Evolutionary conservation across 768 basidiomycete genomes (phyloP), one percentile per base, ranked within the genome.

Genomic region (Antrodiella citrinella): DNA sequence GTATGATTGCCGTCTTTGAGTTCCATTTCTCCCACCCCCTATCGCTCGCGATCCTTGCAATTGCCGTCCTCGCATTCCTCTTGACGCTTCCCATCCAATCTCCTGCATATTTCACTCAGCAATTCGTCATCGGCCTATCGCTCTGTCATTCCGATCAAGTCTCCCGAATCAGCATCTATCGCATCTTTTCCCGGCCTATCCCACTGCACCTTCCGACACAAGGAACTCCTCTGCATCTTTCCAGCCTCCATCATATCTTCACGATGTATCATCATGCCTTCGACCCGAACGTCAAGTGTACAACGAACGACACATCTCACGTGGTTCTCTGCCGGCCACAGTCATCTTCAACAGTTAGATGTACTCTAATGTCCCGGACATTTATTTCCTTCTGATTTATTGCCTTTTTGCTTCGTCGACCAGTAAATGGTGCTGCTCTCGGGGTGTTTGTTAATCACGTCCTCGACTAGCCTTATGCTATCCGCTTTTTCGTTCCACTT

Each of bases 381-480:
- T 35, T 35, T 15, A 35, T 35, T 35, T 7, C 30, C 30, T 35
- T 35, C 30, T 35, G 30, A 35, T 7, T 35, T 35, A 35, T 35
- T 35, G 7, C 7, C 7, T 35, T 51, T 61, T 7, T 39, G 51
- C 20, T 62, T 60, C 52, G 54, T 49, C 5, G 54, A 47, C 23
- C 47, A 59, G 12, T 38, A 22, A 55, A 58, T 58, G 60, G 20
- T 55, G 54, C 68, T 41, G 61, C 56, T 41, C 39, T 49, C 55
- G 51, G 54, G 38, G 53, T 55, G 30, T 35, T 15, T 15, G 15
- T 35, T 7, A 35, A 35, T 35, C 15, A 15, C 15, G 15, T 15
- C 15, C 15, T 15, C 7, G 30, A 35, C 30, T 7, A 35, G 15
- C 30, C 7, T 35, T n/a, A 35, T 35, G 15, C 30, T 35, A 7